These are phyloP conservation scores for Globisporangium polare DNA, from an alignment of 352 stramenopile species.

Conservation along the genomic window DNA sequence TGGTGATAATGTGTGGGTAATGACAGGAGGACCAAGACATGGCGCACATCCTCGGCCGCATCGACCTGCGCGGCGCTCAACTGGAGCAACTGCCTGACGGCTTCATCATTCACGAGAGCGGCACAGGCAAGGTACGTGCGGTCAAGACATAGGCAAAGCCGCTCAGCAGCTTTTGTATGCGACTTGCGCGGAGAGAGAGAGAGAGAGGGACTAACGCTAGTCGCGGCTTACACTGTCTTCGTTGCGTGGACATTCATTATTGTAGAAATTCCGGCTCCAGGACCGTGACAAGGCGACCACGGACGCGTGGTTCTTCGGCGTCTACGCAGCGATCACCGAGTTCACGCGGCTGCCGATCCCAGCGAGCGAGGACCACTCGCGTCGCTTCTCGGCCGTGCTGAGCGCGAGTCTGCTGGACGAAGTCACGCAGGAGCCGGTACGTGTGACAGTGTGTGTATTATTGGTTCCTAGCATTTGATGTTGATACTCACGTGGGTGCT, in stretches of 20 bases:
- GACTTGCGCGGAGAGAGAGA: background rate
- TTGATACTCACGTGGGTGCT: slow-evolving; percentile 5
- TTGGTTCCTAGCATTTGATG: background rate
- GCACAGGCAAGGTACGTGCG: slow-evolving; percentile 34
- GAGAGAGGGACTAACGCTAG: background rate
- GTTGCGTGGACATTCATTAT: background rate
- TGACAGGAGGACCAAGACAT: slow-evolving; percentile 67
- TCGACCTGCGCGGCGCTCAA: slow-evolving; percentile 54
- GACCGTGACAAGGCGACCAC: slow-evolving; percentile 74
- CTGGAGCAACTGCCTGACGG: slow-evolving; percentile 70
- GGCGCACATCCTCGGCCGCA: slow-evolving; percentile 48
- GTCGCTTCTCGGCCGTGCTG: slow-evolving; percentile 50
- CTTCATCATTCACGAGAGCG: slow-evolving; percentile 66
- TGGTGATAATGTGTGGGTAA: background rate
- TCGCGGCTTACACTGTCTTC: background rate
- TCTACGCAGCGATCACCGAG: slow-evolving; percentile 74
- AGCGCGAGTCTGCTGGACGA: slow-evolving; percentile 55
- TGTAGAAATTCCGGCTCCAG: slow-evolving; percentile 68
- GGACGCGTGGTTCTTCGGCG: slow-evolving; percentile 75
- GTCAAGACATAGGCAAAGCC: background rate
- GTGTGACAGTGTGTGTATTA: background rate
- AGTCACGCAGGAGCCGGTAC: slow-evolving; percentile 47
- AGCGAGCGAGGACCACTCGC: slow-evolving; percentile 29
- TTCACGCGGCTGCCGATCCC: slow-evolving; percentile 43
- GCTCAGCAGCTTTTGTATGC: background rate